Conservation (phyloP, 2,329 filamentous ascomycete genomes). For the Beauveria sp. region DNA sequence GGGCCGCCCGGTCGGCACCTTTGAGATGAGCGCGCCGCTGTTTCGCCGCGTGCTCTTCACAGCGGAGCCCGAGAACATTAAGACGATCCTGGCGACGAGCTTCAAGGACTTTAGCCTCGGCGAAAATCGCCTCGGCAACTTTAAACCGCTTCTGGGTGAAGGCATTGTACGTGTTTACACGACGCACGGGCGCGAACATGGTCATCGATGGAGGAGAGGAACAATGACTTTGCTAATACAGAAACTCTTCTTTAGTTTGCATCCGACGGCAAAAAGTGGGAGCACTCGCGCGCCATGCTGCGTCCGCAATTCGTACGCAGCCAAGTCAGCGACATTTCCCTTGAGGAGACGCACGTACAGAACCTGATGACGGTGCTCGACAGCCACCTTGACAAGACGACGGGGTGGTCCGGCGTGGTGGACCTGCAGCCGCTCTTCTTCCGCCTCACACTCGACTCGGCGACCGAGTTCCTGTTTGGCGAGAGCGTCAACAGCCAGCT, state of each 20-base stretch:
- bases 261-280: constrained; percentile 28
- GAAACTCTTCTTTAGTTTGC: constrained; percentile 20
- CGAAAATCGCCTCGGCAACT: constrained; percentile 18
- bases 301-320: constrained; percentile 33
- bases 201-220: neutral
- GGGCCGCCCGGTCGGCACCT: constrained; percentile 16
- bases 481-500: constrained; percentile 38
- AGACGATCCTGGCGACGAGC: constrained; percentile 20
- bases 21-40: constrained; percentile 13
- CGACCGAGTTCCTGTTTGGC: constrained; percentile 54
- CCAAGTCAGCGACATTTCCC: constrained; percentile 35
- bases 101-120: constrained; percentile 22
- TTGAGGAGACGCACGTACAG: constrained; percentile 32
- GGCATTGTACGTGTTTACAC: constrained; percentile 23
- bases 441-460: constrained; percentile 39
- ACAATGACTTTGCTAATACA: neutral
- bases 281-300: constrained; percentile 29
- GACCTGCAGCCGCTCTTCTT: constrained; percentile 42
- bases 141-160: constrained; percentile 34
- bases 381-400: constrained; percentile 20
- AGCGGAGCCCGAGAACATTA: constrained; percentile 20
- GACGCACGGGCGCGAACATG: neutral
- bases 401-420: constrained; percentile 25
- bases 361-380: constrained; percentile 21
- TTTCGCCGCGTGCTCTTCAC: constrained; percentile 17